phyloP scores from a whole-genome alignment of 2,329 filamentous ascomycete genomes.

The Trichoderma cornu-damae region DNA sequence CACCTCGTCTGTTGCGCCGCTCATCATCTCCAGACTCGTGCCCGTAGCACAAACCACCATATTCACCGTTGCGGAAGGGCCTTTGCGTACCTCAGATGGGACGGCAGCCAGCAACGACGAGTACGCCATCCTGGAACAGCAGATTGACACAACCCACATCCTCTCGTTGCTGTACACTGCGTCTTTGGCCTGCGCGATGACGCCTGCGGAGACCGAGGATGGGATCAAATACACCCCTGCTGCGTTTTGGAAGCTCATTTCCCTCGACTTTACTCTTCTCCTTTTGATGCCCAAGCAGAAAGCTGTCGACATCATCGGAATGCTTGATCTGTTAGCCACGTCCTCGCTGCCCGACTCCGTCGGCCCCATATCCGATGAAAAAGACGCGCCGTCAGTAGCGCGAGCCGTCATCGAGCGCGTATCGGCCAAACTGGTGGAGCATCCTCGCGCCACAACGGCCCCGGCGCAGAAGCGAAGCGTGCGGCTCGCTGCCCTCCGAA shows the following conservation, averaged over 20 bases:
- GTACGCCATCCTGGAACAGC: conserved; percentile 38
- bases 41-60: conserved; percentile 55
- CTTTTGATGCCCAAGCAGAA: conserved; percentile 64
- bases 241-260: conserved; percentile 63
- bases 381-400: conserved; percentile 41
- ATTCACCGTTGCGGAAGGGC: conserved; percentile 52
- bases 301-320: conserved; percentile 55
- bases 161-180: conserved; percentile 62
- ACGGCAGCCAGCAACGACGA: conserved; percentile 42
- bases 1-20: conserved; percentile 52
- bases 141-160: conserved; percentile 59
- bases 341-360: conserved; percentile 60
- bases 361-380: conserved; percentile 54
- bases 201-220: conserved; percentile 29
- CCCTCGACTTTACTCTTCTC: conserved; percentile 60
- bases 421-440: conserved; percentile 57
- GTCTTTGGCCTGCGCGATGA: conserved; percentile 54
- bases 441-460: conserved; percentile 38
- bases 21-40: conserved; percentile 54
- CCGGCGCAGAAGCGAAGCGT: conserved; percentile 39
- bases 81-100: conserved; percentile 47
- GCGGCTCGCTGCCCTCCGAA: conserved; percentile 45
- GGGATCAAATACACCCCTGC: conserved; percentile 30
- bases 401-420: conserved; percentile 55
- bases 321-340: conserved; percentile 61